phyloP scores from a whole-genome alignment of 441 rosid genomes.

The Erodium trifolium region DNA sequence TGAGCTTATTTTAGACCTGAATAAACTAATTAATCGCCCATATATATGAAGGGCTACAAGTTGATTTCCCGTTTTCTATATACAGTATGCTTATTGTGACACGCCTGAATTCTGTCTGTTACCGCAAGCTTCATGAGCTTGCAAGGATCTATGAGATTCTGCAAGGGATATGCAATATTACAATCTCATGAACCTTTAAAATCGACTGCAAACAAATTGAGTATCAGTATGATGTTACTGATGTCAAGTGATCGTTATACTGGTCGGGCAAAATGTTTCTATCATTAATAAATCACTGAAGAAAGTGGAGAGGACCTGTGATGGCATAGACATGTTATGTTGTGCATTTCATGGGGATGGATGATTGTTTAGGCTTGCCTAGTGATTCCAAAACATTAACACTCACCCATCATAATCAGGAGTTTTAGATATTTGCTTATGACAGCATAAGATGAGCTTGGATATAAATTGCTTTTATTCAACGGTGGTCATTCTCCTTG shows the following conservation, averaged over 20 bases:
- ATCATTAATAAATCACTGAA: neutral
- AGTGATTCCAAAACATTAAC: no score
- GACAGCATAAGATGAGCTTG: neutral
- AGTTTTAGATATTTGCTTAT: neutral
- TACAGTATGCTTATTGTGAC: no score
- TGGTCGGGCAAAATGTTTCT: neutral
- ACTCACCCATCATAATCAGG: neutral
- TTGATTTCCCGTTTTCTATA: no score
- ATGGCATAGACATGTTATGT: no score
- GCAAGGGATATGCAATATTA: neutral
- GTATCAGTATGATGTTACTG: neutral
- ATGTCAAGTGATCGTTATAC: neutral
- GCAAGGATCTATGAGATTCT: neutral
- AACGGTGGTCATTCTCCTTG: neutral
- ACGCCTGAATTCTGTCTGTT: no score
- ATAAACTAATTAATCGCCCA: neutral
- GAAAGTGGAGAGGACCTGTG: no score
- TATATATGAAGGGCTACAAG: neutral
- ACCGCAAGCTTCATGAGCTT: neutral
- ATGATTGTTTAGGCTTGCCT: no score
- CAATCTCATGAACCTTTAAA: slow-evolving; percentile 2
- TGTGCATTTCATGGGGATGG: no score
- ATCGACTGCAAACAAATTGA: neutral
- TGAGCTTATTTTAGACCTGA: neutral
- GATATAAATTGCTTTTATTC: neutral